Base-by-base conservation (phyloP, 768 basidiomycete genomes). In the Tricholoma flavovirens region DNA sequence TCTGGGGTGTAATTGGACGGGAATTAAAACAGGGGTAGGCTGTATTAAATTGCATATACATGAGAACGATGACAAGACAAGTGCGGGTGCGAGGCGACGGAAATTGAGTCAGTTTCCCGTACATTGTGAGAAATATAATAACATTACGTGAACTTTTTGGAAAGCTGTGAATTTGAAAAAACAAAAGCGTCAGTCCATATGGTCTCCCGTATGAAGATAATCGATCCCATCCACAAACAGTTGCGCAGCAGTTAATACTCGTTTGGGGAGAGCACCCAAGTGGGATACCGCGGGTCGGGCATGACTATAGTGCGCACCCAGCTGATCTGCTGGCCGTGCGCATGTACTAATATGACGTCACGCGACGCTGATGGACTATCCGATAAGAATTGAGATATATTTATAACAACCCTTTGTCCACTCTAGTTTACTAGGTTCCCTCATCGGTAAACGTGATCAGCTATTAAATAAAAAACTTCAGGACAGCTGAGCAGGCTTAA, bases 381-480 rank as follows among this genome's bases (percentile, higher is more conserved):
- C 22, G 36, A 51, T 51, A 45, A 54, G 54, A 58, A 21, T 56
- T 55, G 49, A 46, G 51, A 62, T 62, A 62, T 62, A 60, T 58
- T 49, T 55, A 55, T 55, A 24, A 45, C 54, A 51, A 60, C 45
- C 53, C 53, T 53, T n/a, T 63, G 60, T n/a, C n/a, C n/a, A n/a
- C 56, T 49, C 56, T 29, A 55, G 55, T 55, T 49, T 51, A 56
- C 59, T 56, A 56, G 59, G 60, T 58, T 59, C 56, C 57, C 66
- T 73, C 66, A 93, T 71, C 90, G 89, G 67, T 92, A 92, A 62
- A 92, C 87, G 69, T 93, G 90, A 69, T 93, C 90, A 71, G 90
- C 90, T 91, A 67, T 29, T n/a, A n/a, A 58, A 59, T 56, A 60
- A 58, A 50, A 55, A 53, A 59, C 52, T 59, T 69, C 58, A 62